Evolutionary conservation across 1,139 yeast genomes (phyloP), one percentile per base, ranked within the genome.

Genomic region (Sugiyamaella sp.): DNA sequence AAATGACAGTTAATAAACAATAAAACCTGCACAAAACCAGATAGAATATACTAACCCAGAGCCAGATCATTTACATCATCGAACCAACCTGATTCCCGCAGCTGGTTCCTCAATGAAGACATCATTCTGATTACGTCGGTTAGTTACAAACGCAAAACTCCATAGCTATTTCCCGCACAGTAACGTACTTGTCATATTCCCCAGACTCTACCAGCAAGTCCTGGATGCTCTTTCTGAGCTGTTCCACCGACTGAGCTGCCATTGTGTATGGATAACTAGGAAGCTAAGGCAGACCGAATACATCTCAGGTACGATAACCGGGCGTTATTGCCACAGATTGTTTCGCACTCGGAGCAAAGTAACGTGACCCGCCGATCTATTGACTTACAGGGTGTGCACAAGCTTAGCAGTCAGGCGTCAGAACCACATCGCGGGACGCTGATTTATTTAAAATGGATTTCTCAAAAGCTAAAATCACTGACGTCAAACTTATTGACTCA

Each of bases 31-130:
- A 12, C n/a, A 37, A 14, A 19, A 24, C 25, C n/a, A 20, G 17
- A 6, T 24, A 12, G 2, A 19, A 10, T 20, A 24, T 10, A 47
- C 67, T 3, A 58, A 72, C 75, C 74, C 35, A 65, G 72, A 2
- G 95, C 86, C 52, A 86, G 63, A 50, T 77, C 80, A 52, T 81
- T 77, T 29, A 90, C 83, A 57, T 85, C 80, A 62, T 89, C 96
- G 61, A 82, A 83, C 97, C 97, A 91, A 5, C 97, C 97, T 1
- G 85, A 78, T 65, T 87, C 87, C 55, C 82, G 78, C 24, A 91
- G 77, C 64, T 81, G 81, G 53, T 84, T 77, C 62, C 84, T 82
- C 55, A 90, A 73, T 52, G 60, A 59, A 12, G 60, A 54, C 49
- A 65, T 62, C 54, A 72, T 58, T 51, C 71, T 68, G 37, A 2